Evolutionary conservation across 2,329 filamentous ascomycete genomes (phyloP).

Genomic region (Fusarium bactridioides): DNA sequence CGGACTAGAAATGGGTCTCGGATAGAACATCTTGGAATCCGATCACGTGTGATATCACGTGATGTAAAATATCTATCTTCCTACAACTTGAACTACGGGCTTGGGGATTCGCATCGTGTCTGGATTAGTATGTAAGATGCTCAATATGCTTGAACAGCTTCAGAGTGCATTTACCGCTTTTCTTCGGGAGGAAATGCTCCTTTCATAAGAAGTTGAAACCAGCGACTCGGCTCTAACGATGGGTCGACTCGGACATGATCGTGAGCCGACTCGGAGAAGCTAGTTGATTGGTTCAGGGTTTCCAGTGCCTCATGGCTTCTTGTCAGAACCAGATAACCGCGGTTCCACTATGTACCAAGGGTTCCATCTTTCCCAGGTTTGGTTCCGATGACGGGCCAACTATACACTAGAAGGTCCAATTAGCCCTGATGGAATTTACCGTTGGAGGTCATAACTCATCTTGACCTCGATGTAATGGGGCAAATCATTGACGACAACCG

Average conservation of each 20-base stretch:
- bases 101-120: background rate
- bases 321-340: constrained; percentile 16
- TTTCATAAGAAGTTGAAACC: background rate
- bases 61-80: background rate
- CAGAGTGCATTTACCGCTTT: background rate
- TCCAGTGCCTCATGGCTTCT: constrained; percentile 13
- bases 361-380: background rate
- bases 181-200: background rate
- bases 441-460: background rate
- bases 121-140: too few relatives aligned
- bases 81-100: background rate
- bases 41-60: constrained; percentile 9
- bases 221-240: constrained; percentile 25
- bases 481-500: constrained; percentile 28
- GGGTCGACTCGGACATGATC: constrained; percentile 24
- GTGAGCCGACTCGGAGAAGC: constrained; percentile 19
- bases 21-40: fast-evolving
- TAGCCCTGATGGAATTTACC: background rate
- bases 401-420: background rate
- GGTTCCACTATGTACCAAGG: background rate
- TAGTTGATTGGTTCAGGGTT: constrained; percentile 21
- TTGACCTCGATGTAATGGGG: constrained; percentile 22
- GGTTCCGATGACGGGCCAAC: background rate
- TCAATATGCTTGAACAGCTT: background rate
- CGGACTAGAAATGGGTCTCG: background rate